phyloP scores from a whole-genome alignment of 208 protist genomes.

The Acanthamoeba lenticulata region DNA sequence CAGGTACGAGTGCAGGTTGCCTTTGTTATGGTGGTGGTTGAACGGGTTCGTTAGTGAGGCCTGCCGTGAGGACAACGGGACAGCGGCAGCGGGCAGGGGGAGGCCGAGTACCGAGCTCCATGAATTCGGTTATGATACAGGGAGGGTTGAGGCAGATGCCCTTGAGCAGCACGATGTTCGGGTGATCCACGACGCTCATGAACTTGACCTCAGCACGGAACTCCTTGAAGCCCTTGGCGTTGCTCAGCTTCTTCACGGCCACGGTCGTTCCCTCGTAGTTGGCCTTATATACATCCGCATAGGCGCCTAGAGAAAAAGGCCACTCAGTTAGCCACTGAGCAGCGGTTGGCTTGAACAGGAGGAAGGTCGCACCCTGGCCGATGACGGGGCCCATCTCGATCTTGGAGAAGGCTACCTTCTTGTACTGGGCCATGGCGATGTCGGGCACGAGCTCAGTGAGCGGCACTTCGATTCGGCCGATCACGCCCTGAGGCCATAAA shows the following conservation, averaged over 20 bases:
- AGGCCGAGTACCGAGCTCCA: not conserved
- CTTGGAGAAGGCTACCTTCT: constrained; percentile 36
- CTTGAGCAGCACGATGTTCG: constrained; percentile 72
- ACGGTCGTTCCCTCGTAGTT: not conserved
- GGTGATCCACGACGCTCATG: constrained; percentile 70
- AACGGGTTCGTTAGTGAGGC: not conserved
- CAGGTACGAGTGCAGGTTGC: constrained; percentile 62
- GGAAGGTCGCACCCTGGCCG: constrained; percentile 4
- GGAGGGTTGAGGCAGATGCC: constrained; percentile 75
- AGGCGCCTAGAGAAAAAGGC: not conserved
- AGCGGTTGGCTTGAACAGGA: not conserved
- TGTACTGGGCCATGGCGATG: constrained; percentile 62
- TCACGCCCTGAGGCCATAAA: not conserved
- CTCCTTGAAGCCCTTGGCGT: constrained; percentile 75
- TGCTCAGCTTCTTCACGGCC: constrained; percentile 64
- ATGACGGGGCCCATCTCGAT: constrained; percentile 46
- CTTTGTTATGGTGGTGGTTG: not conserved
- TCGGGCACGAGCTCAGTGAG: constrained; percentile 54
- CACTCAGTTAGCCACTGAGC: not conserved
- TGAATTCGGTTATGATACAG: constrained; percentile 78
- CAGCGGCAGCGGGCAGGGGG: not conserved
- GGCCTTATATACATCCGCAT: constrained; percentile 67
- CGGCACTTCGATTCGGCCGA: not conserved
- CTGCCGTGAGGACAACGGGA: too few relatives aligned
- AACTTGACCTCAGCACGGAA: constrained; percentile 77